These are phyloP conservation scores for Pilaira anomala DNA, from an alignment of 192 early-diverging fungal genomes.

Conservation along the genomic window DNA sequence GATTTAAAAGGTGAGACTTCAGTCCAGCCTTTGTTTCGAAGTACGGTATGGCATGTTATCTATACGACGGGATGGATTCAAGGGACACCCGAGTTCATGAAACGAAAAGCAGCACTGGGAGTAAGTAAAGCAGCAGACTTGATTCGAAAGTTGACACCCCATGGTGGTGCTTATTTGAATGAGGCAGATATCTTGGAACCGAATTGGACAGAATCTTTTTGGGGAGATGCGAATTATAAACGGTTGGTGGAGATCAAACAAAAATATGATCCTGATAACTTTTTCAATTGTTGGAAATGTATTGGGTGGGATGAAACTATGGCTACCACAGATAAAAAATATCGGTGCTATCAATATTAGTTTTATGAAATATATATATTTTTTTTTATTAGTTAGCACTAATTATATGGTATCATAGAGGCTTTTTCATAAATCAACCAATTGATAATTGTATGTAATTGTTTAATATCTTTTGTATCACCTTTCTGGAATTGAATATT, in stretches of 20 bases:
- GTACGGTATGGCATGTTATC: slow-evolving; percentile 10
- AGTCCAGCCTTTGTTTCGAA: slow-evolving; percentile 5
- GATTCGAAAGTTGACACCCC: slow-evolving; percentile 26
- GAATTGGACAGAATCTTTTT: slow-evolving; percentile 45
- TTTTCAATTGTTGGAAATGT: slow-evolving; percentile 46
- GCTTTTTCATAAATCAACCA: too few relatives aligned
- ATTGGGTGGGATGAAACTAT: slow-evolving; percentile 38
- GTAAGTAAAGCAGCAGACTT: slow-evolving; percentile 25
- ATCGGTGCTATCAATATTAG: slow-evolving; percentile 17
- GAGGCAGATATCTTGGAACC: slow-evolving; percentile 45
- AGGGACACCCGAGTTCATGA: slow-evolving; percentile 1
- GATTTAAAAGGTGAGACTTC: slow-evolving; percentile 7
- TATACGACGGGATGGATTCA: slow-evolving; percentile 7
- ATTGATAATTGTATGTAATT: too few relatives aligned
- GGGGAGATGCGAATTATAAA: slow-evolving; percentile 42
- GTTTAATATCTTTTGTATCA: not conserved
- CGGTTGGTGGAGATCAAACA: slow-evolving; percentile 42
- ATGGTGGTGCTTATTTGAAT: slow-evolving; percentile 43
- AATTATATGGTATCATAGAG: too few relatives aligned
- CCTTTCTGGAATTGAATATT: not conserved
- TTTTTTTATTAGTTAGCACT: not conserved
- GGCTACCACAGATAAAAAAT: slow-evolving; percentile 3
- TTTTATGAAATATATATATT: not conserved
- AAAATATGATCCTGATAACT: slow-evolving; percentile 37
- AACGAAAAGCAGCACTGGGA: not conserved